Evolutionary conservation across 805 yeast species (phyloP), one percentile per base, ranked within the genome.

Genomic region (Ogataea degrootiae): DNA sequence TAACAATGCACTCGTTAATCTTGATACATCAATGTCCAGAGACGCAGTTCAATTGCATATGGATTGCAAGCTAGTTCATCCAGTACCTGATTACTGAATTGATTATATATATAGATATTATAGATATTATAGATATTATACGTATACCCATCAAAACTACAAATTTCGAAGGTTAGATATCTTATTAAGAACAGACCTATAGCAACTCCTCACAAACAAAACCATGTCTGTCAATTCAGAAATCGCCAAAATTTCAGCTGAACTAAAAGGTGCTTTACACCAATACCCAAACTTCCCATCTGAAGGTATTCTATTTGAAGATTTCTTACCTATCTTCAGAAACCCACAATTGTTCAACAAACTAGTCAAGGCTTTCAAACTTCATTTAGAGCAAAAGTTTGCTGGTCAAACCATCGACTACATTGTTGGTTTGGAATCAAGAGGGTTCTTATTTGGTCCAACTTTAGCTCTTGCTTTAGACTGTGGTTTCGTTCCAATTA

Each of bases 371-470:
- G 96, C 96, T 16, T 86, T 92, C 72, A 80, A 84, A 68, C 62
- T 79, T 46, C 95, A 89, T 63, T 63, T 94, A 49, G 80, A 82
- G 49, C 72, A 72, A 53, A 65, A 71, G 23, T 77, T 77, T 62
- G 72, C 75, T 49, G 73, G 73, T 50, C 72, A 74, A 52, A 58
- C 62, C 16, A 81, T 95, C 53, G 97, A 94, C 63, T 92, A 85
- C 63, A 76, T 94, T 51, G 89, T 94, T 43, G 99, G 98, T 41
- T 77, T 94, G 56, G 99, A 94, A 69, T 87, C 97, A 43, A 84
- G 99, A 69, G 99, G 99, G 4, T 94, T 94, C 67, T 74, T 94
- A 49, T 92, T 94, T 61, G 99, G 98, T 14, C 99, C 99, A 40
- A 74, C 98, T 34, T 75, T 94, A 57, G 99, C 99, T 8, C 76